Evolutionary conservation across 2,329 filamentous ascomycete species (phyloP).

Genomic region (Cladosporium sp.): DNA sequence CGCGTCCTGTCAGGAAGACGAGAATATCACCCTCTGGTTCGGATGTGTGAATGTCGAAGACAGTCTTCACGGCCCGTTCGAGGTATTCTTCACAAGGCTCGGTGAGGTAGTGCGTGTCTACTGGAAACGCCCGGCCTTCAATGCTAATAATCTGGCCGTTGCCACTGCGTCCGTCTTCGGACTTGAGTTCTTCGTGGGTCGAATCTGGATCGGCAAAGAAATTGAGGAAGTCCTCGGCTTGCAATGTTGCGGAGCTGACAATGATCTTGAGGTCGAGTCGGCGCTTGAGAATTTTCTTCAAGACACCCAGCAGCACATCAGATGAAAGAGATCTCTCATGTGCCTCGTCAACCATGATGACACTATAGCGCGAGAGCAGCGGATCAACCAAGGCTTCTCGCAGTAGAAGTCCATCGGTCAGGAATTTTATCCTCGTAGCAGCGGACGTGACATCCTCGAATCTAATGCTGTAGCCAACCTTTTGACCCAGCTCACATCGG

Average conservation of each 20-base stretch:
- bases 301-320: constrained; percentile 79
- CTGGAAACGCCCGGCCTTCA: constrained; percentile 82
- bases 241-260: constrained; percentile 87
- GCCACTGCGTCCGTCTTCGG: constrained; percentile 14
- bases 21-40: constrained; percentile 83
- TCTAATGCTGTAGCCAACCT: constrained; percentile 81
- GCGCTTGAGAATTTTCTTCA: constrained; percentile 84
- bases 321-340: constrained; percentile 92
- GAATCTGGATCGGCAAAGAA: constrained; percentile 61
- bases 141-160: constrained; percentile 69
- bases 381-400: constrained; percentile 92
- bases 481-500: constrained; percentile 78
- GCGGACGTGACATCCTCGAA: constrained; percentile 89
- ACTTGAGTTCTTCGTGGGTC: constrained; percentile 28
- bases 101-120: constrained; percentile 79
- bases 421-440: constrained; percentile 84
- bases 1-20: constrained; percentile 85
- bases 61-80: constrained; percentile 73
- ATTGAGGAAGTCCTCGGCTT: constrained; percentile 76
- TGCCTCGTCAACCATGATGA: constrained; percentile 97
- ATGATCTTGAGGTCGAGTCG: constrained; percentile 80
- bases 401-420: constrained; percentile 88
- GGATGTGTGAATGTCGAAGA: constrained; percentile 80
- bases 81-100: constrained; percentile 80
- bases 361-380: constrained; percentile 81